Evolutionary conservation across 345 rosid species (phyloP).

Genomic region (Lepidium didymum): DNA sequence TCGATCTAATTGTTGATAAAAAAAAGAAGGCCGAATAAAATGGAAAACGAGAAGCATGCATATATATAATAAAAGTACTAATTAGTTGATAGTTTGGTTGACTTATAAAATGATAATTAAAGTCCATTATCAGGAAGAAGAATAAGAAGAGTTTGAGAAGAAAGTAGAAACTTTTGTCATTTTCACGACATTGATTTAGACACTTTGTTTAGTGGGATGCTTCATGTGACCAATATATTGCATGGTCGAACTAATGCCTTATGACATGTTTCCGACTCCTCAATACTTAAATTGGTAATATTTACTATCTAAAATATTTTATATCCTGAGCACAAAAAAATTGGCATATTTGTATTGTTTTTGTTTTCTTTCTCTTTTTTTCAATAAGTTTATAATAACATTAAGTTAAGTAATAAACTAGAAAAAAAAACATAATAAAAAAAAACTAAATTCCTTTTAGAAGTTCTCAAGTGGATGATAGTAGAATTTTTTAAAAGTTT

Average conservation of each 20-base stretch:
- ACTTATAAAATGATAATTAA: conserved; percentile 23
- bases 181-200: not conserved
- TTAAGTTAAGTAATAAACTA: too few relatives aligned
- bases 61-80: not conserved
- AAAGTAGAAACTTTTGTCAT: not conserved
- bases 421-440: too few relatives aligned
- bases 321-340: not conserved
- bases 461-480: too few relatives aligned
- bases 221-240: conserved; percentile 5
- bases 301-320: too few relatives aligned
- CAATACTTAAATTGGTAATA: too few relatives aligned
- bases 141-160: not conserved
- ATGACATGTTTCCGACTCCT: not conserved
- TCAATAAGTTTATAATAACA: too few relatives aligned
- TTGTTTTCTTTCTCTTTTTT: too few relatives aligned
- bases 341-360: not conserved
- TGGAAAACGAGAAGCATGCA: not conserved
- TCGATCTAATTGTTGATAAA: too few relatives aligned
- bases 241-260: not conserved
- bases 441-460: too few relatives aligned
- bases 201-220: conserved; percentile 17
- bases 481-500: too few relatives aligned
- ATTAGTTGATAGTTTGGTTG: conserved; percentile 16
- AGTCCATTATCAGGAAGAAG: conserved; percentile 14
- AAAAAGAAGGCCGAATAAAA: not conserved